phyloP scores from a whole-genome alignment of 305 asterid species.

The Ilex paraguariensis region DNA sequence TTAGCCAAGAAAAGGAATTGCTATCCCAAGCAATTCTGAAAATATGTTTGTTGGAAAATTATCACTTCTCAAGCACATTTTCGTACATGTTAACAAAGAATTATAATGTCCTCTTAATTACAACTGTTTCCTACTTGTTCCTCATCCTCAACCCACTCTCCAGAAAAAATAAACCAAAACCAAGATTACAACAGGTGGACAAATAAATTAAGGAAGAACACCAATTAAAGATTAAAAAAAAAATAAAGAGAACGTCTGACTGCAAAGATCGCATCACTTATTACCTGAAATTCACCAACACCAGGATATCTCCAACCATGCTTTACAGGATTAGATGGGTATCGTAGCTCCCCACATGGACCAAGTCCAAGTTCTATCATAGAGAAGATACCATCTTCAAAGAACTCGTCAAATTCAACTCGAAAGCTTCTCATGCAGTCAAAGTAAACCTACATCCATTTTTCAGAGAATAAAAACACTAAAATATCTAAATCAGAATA shows the following conservation, averaged over 20 bases:
- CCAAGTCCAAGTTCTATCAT: slow-evolving; percentile 64
- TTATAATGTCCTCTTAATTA: too few relatives aligned
- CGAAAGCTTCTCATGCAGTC: slow-evolving; percentile 87
- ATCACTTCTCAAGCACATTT: too few relatives aligned
- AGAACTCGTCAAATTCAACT: slow-evolving; percentile 64
- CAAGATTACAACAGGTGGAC: too few relatives aligned
- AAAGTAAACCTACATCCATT: slow-evolving; percentile 62
- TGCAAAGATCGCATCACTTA: neutral
- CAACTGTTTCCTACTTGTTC: too few relatives aligned
- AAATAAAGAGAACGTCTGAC: neutral
- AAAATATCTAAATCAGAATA: neutral
- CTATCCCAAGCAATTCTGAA: too few relatives aligned
- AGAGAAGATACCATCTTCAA: slow-evolving; percentile 59
- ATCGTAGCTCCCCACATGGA: slow-evolving; percentile 75
- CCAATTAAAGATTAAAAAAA: too few relatives aligned
- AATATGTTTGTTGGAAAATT: too few relatives aligned
- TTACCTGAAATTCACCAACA: slow-evolving; percentile 84
- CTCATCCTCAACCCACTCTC: too few relatives aligned
- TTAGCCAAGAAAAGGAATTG: too few relatives aligned
- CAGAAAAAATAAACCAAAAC: too few relatives aligned
- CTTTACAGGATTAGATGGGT: slow-evolving; percentile 61
- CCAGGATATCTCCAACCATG: slow-evolving; percentile 83
- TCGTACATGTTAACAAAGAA: too few relatives aligned
- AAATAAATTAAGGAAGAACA: too few relatives aligned
- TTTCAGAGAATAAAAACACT: slow-evolving; percentile 16